Evolutionary conservation across 768 basidiomycete genomes (phyloP).

Genomic region (Leccinum imitatum): DNA sequence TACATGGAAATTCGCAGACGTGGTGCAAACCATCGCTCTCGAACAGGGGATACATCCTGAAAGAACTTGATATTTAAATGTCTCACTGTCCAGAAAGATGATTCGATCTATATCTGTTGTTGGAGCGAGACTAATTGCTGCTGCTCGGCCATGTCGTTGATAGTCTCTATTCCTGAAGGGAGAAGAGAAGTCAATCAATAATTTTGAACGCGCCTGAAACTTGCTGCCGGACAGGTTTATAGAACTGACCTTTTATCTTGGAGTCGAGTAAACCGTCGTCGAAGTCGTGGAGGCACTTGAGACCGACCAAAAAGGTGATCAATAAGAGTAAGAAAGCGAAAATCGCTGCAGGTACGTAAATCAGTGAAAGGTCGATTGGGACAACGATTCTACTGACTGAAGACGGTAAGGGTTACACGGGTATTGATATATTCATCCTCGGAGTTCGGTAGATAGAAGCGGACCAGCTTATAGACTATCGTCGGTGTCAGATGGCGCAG

Average conservation of each 20-base stretch:
- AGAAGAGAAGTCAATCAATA: conserved; percentile 35
- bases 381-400: conserved; percentile 52
- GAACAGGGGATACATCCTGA: conserved; percentile 4
- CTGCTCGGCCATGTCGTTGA: conserved; percentile 47
- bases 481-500: not conserved
- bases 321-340: conserved; percentile 74
- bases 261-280: conserved; percentile 73
- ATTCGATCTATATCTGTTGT: conserved; percentile 54
- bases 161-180: conserved; percentile 48
- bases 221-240: conserved; percentile 32
- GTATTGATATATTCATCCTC: conserved; percentile 62
- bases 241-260: conserved; percentile 71
- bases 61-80: not conserved
- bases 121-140: conserved; percentile 44
- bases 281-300: conserved; percentile 81
- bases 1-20: conserved; percentile 8
- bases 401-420: conserved; percentile 74
- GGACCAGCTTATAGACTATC: conserved; percentile 80
- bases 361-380: not conserved
- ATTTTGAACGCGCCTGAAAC: conserved; percentile 26
- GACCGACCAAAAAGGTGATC: conserved; percentile 70
- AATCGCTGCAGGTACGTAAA: conserved; percentile 48
- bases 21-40: not conserved
- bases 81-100: too few species aligned
- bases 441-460: conserved; percentile 71